These are phyloP conservation scores for Verticillium isaacii DNA, from an alignment of 2,329 filamentous ascomycete species.

Conservation along the genomic window DNA sequence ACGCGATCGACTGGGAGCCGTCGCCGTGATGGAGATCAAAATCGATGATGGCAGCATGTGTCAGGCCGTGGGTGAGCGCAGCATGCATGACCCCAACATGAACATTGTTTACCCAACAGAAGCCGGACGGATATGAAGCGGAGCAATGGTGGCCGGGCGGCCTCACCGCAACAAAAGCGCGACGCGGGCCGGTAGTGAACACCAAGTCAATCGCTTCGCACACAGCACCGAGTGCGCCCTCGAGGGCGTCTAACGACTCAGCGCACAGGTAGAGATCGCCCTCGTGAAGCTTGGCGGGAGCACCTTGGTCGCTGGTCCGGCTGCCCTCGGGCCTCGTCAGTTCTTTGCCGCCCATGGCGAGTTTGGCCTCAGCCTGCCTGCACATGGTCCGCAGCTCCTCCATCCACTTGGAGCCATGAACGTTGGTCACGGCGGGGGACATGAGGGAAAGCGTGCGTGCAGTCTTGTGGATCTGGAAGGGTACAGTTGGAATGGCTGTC, in stretches of 20 bases:
- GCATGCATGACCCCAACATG: conserved; percentile 95
- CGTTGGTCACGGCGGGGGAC: conserved; percentile 77
- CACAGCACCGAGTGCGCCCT: conserved; percentile 87
- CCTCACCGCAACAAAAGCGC: conserved; percentile 87
- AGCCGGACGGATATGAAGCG: conserved; percentile 81
- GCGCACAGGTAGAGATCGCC: conserved; percentile 88
- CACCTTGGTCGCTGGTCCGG: conserved; percentile 37
- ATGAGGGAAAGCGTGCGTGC: conserved; percentile 64
- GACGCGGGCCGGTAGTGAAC: conserved; percentile 61
- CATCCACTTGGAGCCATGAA: conserved; percentile 93
- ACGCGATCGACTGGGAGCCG: conserved; percentile 91
- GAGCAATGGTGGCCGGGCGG: conserved; percentile 97
- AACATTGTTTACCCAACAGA: conserved; percentile 98
- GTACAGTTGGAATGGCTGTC: conserved; percentile 52
- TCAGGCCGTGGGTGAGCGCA: conserved; percentile 76
- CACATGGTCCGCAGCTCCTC: conserved; percentile 84
- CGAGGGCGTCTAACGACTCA: conserved; percentile 81
- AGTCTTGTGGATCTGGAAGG: conserved; percentile 84
- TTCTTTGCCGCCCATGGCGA: conserved; percentile 75
- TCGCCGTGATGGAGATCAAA: conserved; percentile 91
- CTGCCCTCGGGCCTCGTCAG: conserved; percentile 64
- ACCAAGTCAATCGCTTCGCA: conserved; percentile 89
- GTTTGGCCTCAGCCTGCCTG: conserved; percentile 68
- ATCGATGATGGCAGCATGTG: conserved; percentile 89
- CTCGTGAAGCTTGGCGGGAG: conserved; percentile 64